A percentile compares a stretch with the other conserved stretches of the same genome.
Conservation (phyloP, 345 rosid species). For the Zanthoxylum bungeanum region DNA sequence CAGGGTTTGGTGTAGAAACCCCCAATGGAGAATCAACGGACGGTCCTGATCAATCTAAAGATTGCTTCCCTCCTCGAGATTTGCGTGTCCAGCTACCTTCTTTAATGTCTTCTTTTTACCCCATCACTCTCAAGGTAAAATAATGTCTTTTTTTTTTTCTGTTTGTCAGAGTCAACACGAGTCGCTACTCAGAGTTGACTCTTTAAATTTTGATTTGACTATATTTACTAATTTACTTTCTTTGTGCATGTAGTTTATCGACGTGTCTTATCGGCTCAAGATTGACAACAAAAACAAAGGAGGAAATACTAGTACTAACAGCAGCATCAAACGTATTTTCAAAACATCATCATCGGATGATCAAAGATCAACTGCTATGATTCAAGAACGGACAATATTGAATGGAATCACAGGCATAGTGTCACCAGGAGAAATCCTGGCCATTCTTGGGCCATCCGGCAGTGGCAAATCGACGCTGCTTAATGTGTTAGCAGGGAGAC, state of each 20-base stretch:
- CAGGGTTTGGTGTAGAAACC: slow-evolving; percentile 28
- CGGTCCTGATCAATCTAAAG: slow-evolving; percentile 32
- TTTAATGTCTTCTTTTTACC: slow-evolving; percentile 52
- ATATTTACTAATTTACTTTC: slow-evolving; percentile 23
- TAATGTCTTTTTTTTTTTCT: background rate
- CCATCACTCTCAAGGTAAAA: slow-evolving; percentile 78
- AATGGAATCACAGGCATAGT: slow-evolving; percentile 71
- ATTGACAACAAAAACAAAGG: slow-evolving; percentile 26
- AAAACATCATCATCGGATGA: slow-evolving; percentile 25
- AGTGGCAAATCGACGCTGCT: slow-evolving; percentile 90
- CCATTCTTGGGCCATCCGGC: slow-evolving; percentile 95
- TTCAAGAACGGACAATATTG: slow-evolving; percentile 57
- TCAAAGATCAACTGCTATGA: slow-evolving; percentile 17
- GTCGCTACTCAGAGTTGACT: slow-evolving; percentile 16
- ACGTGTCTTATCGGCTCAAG: slow-evolving; percentile 61
- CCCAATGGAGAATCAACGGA: slow-evolving; percentile 25
- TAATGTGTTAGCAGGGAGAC: slow-evolving; percentile 74
- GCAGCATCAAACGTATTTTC: slow-evolving; percentile 34
- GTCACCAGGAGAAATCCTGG: slow-evolving; percentile 84
- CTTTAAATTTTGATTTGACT: background rate
- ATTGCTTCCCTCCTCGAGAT: slow-evolving; percentile 30
- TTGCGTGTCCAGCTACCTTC: slow-evolving; percentile 39
- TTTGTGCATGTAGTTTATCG: slow-evolving; percentile 56
- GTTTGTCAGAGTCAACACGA: slow-evolving; percentile 14
- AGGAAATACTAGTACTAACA: no score